phyloP scores from a whole-genome alignment of 2,329 filamentous ascomycete species.

The Beauveria sp. region DNA sequence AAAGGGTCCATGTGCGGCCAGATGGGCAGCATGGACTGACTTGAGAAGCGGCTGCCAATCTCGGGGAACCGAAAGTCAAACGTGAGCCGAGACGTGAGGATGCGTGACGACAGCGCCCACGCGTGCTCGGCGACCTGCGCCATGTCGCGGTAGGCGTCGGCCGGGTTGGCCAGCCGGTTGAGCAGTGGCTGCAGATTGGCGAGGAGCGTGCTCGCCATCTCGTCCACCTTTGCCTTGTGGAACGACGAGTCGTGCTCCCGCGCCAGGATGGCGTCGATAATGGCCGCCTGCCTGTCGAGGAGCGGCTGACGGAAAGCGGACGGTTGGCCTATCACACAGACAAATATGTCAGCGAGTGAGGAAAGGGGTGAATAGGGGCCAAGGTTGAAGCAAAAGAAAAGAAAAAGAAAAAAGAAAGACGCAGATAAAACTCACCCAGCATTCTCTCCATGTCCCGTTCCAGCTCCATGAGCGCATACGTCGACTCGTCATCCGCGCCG shows the following conservation, averaged over 20 bases:
- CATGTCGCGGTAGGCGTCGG: constrained; percentile 35
- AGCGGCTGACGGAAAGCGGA: constrained; percentile 30
- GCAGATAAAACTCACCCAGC: constrained; percentile 20
- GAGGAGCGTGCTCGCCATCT: constrained; percentile 34
- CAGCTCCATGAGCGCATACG: constrained; percentile 27
- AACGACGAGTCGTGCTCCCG: constrained; percentile 23
- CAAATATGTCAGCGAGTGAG: neutral
- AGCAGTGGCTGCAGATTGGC: constrained; percentile 32
- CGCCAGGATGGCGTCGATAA: constrained; percentile 31
- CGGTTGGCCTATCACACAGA: constrained; percentile 22
- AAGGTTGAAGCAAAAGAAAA: neutral
- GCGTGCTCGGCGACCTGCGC: constrained; percentile 32
- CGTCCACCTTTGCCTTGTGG: constrained; percentile 28
- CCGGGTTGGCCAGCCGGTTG: constrained; percentile 25
- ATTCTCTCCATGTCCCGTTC: constrained; percentile 29
- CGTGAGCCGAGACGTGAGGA: constrained; percentile 36
- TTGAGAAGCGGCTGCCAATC: constrained; percentile 40
- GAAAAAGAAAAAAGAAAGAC: neutral
- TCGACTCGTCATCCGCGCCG: constrained; percentile 28
- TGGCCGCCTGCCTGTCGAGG: constrained; percentile 28
- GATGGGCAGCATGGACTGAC: constrained; percentile 39
- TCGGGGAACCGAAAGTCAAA: constrained; percentile 45
- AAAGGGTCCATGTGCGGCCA: constrained; percentile 34
- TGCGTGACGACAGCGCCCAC: constrained; percentile 38
- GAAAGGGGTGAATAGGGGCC: too few species aligned